Conservation (phyloP, 2,329 filamentous ascomycete species). For the Albophoma yamanashiensis region DNA sequence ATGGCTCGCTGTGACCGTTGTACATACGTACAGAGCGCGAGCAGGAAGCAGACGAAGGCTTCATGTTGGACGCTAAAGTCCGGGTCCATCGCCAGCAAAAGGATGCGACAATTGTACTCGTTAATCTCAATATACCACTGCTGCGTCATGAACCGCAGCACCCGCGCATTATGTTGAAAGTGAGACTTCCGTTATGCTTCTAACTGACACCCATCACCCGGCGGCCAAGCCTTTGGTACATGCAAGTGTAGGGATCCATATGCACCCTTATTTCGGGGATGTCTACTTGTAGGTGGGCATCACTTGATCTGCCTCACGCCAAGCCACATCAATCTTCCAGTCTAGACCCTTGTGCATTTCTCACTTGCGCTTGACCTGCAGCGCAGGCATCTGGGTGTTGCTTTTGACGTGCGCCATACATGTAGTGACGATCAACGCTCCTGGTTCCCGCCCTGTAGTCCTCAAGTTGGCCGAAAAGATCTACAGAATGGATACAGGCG, state of each 20-base stretch:
- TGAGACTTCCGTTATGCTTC: not conserved
- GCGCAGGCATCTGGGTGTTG: too few species aligned
- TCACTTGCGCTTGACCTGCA: too few species aligned
- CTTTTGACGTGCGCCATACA: not conserved
- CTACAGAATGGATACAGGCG: too few species aligned
- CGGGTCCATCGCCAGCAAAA: not conserved
- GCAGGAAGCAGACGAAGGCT: not conserved
- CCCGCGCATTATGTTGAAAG: too few species aligned
- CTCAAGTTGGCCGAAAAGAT: not conserved
- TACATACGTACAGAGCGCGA: not conserved
- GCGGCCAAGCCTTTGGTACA: not conserved
- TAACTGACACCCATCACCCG: not conserved
- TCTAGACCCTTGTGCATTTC: too few species aligned
- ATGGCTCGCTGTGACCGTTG: not conserved
- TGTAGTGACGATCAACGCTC: not conserved
- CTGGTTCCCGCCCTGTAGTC: too few species aligned
- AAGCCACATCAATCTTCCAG: not conserved
- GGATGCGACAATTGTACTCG: not conserved
- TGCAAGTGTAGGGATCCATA: too few species aligned
- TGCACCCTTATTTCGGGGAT: too few species aligned
- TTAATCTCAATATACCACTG: too few species aligned
- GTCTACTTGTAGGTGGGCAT: not conserved
- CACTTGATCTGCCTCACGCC: not conserved
- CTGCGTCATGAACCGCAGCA: too few species aligned
- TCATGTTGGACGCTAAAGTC: too few species aligned